Base-by-base conservation (phyloP, 2,329 filamentous ascomycete genomes). In the Nemania serpens region DNA sequence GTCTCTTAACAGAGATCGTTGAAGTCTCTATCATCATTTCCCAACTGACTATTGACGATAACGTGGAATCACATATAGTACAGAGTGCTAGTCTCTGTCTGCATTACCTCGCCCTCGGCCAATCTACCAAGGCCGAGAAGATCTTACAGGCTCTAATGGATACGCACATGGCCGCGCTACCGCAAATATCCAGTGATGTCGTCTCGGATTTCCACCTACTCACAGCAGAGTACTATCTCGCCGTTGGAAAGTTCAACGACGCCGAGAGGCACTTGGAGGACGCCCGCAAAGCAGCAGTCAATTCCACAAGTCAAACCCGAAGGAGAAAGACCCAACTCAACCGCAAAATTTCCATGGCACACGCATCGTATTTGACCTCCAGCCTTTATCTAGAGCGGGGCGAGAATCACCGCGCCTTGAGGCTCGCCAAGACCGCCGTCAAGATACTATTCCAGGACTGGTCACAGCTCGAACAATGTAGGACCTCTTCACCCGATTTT, bases 171-270 rank as follows among this genome's bases (percentile, higher is more conserved):
- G 74, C 83, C 52, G 66, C 82, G 17, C 65, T 78, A 9, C 68
- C 53, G 71, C 76, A n/a, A 71, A 77, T n/a, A 69, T 75, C 78
- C 2, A 72, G 72, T 12, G 77, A 81, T 17, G 74, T 78, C 5
- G 65, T 80, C 18, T 80, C 79, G 10, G 75, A 75, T 15, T 89
- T 89, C 73, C 84, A 93, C 65, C 76, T 97, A 6, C 85, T 87
- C 0, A 87, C 88, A 62, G 88, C 90, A 0, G 91, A 96, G 72
- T 92, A 93, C 72, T 80, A 88, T 29, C 78, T 93, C 17, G 84
- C 84, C 1, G 83, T 88, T 12, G 89, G 89, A 10, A 86, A 87
- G 51, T 76, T 84, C 15, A 82, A 87, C 10, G 87, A 89, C 75
- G 89, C 85, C 55, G 76, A 75, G 58, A 74, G 74, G 22, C 68